Evolutionary conservation across 2,329 filamentous ascomycete genomes (phyloP), one percentile per base, ranked within the genome.

Genomic region (Trichoderma oligosporum): DNA sequence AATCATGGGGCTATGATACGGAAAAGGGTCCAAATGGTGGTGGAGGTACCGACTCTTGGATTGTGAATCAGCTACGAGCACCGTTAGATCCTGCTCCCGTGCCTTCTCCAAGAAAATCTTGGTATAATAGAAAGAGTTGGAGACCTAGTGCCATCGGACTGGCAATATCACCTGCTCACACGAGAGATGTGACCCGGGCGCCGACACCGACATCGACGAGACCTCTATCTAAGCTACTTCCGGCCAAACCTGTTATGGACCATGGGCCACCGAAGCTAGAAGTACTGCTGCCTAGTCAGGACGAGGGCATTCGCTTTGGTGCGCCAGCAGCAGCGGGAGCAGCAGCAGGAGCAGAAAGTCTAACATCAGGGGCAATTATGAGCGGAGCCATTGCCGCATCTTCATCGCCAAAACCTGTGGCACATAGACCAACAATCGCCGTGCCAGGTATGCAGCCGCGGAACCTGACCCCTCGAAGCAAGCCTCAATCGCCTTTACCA

Each of bases 241-340:
- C 77, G 8, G 73, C 73, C 7, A 76, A 71, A 61, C 79, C 80
- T 12, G 65, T 71, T 3, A 66, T 82, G 56, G 73, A 74, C 1
- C 62, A 48, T 42, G 45, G 52, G 8, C 38, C 44, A 4, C 39
- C 53, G 2, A 54, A 14, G 27, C 45, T 56, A 7, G 44, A 56
- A n/a, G 35, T 56, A 11, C 48, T 44, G 9, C 45, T 56, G 18
- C 45, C 45, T 3, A 56, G 49, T 7, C 47, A 39, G 29, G 47
- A 53, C 12, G 47, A 25, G 25, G 49, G 38, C 20, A 33, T 42
- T 14, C 18, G 42, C 20, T 48, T 56, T 2, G 31, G 29, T 18
- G 22, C 47, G 4, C 31, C 14, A 9, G 24, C 31, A 47, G 16
- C 53, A 11, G 47, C 44, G 27, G 45, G 36, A 22, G 31, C 54